Evolutionary conservation across 2,329 filamentous ascomycete genomes (phyloP).

Genomic region (Exophiala oligosperma): DNA sequence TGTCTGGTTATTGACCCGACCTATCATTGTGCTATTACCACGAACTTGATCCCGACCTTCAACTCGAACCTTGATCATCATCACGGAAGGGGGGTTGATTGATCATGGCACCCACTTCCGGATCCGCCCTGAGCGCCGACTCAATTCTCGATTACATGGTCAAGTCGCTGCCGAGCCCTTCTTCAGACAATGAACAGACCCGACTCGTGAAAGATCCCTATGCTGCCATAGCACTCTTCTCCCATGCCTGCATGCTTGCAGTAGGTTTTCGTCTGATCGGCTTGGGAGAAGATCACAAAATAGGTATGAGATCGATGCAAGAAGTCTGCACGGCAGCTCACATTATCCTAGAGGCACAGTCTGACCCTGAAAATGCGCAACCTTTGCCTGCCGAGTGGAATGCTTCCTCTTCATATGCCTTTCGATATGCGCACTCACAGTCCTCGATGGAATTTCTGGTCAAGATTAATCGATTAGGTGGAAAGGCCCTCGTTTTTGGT

Average conservation of each 20-base stretch:
- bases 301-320: slow-evolving; percentile 53
- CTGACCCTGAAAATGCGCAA: slow-evolving; percentile 55
- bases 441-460: slow-evolving; percentile 82
- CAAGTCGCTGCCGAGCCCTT: slow-evolving; percentile 30
- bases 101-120: slow-evolving; percentile 23
- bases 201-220: slow-evolving; percentile 52
- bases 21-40: no score
- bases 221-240: slow-evolving; percentile 80
- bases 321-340: slow-evolving; percentile 34
- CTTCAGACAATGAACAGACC: slow-evolving; percentile 16
- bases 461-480: slow-evolving; percentile 77
- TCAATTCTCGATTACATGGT: slow-evolving; percentile 30
- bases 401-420: slow-evolving; percentile 67
- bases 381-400: slow-evolving; percentile 81
- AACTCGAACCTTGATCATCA: neutral
- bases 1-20: no score
- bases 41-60: neutral
- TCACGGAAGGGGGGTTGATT: neutral
- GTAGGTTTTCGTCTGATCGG: slow-evolving; percentile 80
- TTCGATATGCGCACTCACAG: slow-evolving; percentile 83
- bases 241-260: slow-evolving; percentile 78
- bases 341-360: slow-evolving; percentile 49
- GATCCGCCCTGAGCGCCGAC: slow-evolving; percentile 23
- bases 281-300: slow-evolving; percentile 77
- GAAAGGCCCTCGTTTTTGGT: slow-evolving; percentile 80